phyloP scores from a whole-genome alignment of 257 asterid species.

The Primulina eburnea region DNA sequence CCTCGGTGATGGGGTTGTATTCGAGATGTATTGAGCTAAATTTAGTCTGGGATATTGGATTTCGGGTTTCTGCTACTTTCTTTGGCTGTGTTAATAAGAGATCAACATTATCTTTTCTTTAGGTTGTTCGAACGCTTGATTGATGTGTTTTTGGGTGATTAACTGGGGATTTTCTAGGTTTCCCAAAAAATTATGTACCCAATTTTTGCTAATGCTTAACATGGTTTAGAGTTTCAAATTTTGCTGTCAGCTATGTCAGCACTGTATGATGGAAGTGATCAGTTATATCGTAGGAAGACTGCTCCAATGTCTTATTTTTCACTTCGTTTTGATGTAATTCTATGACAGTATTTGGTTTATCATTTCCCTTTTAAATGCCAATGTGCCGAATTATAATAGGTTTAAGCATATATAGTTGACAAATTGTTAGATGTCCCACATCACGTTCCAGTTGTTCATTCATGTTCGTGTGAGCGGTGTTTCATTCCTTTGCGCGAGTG shows the following conservation, averaged over 20 bases:
- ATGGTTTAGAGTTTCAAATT: background rate
- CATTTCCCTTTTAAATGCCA: constrained; percentile 8
- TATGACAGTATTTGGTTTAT: background rate
- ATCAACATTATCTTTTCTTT: background rate
- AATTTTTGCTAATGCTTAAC: constrained; percentile 4
- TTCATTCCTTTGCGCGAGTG: too few species aligned
- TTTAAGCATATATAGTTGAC: background rate
- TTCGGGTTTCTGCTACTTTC: constrained; percentile 14
- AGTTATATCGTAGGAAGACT: background rate
- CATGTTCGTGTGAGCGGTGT: too few species aligned
- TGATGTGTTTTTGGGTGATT: constrained; percentile 20
- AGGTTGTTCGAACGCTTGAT: constrained; percentile 17
- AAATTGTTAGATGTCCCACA: background rate
- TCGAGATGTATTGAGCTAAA: constrained; percentile 18
- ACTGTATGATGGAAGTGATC: constrained; percentile 17
- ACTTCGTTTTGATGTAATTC: background rate
- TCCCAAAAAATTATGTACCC: background rate
- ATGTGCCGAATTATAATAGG: constrained; percentile 7
- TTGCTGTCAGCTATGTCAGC: constrained; percentile 19
- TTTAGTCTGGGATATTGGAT: constrained; percentile 16
- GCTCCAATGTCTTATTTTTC: background rate
- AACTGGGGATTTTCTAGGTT: constrained; percentile 9
- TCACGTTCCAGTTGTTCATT: too few species aligned
- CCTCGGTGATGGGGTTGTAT: constrained; percentile 31
- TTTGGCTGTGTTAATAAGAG: background rate